phyloP scores from a whole-genome alignment of 2,329 filamentous ascomycete genomes.

The Clonostachys sp. region DNA sequence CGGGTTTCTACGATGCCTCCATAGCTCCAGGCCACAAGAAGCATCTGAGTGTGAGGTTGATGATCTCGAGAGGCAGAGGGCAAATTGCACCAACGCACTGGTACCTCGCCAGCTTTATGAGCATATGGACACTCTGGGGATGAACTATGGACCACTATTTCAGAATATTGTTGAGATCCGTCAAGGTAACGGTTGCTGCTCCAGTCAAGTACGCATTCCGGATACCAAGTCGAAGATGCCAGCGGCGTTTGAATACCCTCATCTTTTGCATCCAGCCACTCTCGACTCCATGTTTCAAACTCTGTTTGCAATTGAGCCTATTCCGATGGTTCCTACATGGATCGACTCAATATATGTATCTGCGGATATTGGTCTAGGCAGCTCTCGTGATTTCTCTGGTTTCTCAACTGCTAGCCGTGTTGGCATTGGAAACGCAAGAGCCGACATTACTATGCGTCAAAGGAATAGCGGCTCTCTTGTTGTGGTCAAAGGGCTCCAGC shows the following conservation, averaged over 20 bases:
- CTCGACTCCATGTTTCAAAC: slow-evolving; percentile 53
- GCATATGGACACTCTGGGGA: slow-evolving; percentile 40
- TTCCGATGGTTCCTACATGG: slow-evolving; percentile 43
- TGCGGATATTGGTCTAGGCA: slow-evolving; percentile 2
- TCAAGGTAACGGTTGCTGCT: slow-evolving; percentile 23
- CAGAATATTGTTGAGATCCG: slow-evolving; percentile 35
- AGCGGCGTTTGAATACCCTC: slow-evolving; percentile 43
- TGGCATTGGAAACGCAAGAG: slow-evolving; percentile 30
- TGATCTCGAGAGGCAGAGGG: neutral
- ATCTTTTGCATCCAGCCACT: slow-evolving; percentile 53
- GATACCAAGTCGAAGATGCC: slow-evolving; percentile 50
- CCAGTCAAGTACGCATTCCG: slow-evolving; percentile 34
- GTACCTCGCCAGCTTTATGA: slow-evolving; percentile 44
- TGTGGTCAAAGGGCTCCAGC: slow-evolving; percentile 36
- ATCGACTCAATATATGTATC: slow-evolving; percentile 42
- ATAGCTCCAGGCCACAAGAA: slow-evolving; percentile 4
- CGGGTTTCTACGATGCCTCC: slow-evolving; percentile 21
- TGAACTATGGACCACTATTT: slow-evolving; percentile 46
- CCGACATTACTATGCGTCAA: slow-evolving; percentile 37
- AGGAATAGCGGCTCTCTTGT: slow-evolving; percentile 26
- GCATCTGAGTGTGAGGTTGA: too few species aligned
- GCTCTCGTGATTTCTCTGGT: slow-evolving; percentile 32
- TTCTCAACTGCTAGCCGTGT: slow-evolving; percentile 28
- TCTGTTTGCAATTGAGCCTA: slow-evolving; percentile 36
- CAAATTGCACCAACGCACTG: slow-evolving; percentile 22